Evolutionary conservation across 2,329 filamentous ascomycete species (phyloP), one percentile per base, ranked within the genome.

Genomic region (Microsporum canis): DNA sequence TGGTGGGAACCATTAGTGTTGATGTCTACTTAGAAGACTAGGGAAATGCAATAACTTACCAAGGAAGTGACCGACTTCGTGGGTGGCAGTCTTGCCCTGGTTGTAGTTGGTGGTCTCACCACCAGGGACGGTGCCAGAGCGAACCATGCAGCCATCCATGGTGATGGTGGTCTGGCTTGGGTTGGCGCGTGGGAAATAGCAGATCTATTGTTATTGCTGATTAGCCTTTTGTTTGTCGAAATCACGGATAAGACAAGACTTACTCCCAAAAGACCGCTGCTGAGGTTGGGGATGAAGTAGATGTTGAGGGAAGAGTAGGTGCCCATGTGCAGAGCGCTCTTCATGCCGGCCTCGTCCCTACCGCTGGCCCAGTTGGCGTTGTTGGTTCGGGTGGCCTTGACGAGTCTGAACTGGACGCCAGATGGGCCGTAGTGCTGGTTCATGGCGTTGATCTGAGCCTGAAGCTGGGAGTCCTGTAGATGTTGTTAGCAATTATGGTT

Each of bases 21-120:
- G 49, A 47, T 23, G 17, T 34, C 43, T 12, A 34, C 31, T 45
- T 38, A 12, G 17, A 23, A 36, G n/a, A 55, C 5, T 12, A 3
- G 33, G 2, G 14, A 51, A 6, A 10, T 29, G 51, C 3, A 55
- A 6, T 14, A 57, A 59, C 62, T 53, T 61, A 63, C 71, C 71
- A 29, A 73, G 60, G 68, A 68, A 72, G 60, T 73, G 71, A 8
- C 71, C 71, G 34, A 69, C 63, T 62, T 72, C 71, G 63, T 73
- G 71, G 29, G 66, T 68, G 5, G 67, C 61, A 1, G 70, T 71
- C 61, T 68, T 65, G 47, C 69, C 69, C 34, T 65, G 47, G 61
- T 69, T 64, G 61, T 64, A 66, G 34, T 57, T 56, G 55, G 41
- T 45, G 39, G 57, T 59, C 41, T 45, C 57, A 51, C 69, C 67